phyloP scores from a whole-genome alignment of 2,329 filamentous ascomycete species.

The Fragosphaeria purpurea region DNA sequence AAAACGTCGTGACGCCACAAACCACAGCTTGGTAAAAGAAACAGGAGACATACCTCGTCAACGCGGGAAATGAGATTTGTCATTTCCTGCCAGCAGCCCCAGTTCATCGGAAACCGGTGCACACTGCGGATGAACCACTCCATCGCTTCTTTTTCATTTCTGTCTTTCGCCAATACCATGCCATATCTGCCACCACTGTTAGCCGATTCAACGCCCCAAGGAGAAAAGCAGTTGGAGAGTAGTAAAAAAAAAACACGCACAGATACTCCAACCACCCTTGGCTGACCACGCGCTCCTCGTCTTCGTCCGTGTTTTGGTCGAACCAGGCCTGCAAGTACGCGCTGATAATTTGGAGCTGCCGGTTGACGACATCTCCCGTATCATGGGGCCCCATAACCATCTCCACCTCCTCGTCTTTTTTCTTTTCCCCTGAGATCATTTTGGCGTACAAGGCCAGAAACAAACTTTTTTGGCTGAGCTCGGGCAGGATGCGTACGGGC shows the following conservation, averaged over 20 bases:
- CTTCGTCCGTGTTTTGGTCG: conserved; percentile 47
- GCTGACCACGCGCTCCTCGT: conserved; percentile 50
- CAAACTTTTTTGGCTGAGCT: conserved; percentile 78
- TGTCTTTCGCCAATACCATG: conserved; percentile 79
- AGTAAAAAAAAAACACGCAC: conserved; percentile 24
- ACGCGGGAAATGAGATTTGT: conserved; percentile 66
- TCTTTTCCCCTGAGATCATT: conserved; percentile 87
- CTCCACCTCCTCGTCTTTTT: conserved; percentile 91
- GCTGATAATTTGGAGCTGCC: conserved; percentile 68
- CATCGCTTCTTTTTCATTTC: conserved; percentile 77
- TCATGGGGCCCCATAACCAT: conserved; percentile 95
- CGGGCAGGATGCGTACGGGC: conserved; percentile 30
- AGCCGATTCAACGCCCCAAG: too few species aligned
- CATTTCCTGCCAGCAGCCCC: conserved; percentile 94
- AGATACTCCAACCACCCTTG: conserved; percentile 94
- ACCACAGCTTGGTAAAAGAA: background rate
- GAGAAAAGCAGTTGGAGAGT: background rate
- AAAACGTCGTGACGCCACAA: background rate
- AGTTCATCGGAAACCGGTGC: conserved; percentile 86
- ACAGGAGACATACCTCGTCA: conserved; percentile 59
- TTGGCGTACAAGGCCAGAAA: conserved; percentile 91
- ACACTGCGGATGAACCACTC: conserved; percentile 83
- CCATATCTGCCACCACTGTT: conserved; percentile 51
- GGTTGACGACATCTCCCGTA: conserved; percentile 72
- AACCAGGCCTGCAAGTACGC: conserved; percentile 77